phyloP scores from a whole-genome alignment of 257 asterid species.

The Mitragyna speciosa region DNA sequence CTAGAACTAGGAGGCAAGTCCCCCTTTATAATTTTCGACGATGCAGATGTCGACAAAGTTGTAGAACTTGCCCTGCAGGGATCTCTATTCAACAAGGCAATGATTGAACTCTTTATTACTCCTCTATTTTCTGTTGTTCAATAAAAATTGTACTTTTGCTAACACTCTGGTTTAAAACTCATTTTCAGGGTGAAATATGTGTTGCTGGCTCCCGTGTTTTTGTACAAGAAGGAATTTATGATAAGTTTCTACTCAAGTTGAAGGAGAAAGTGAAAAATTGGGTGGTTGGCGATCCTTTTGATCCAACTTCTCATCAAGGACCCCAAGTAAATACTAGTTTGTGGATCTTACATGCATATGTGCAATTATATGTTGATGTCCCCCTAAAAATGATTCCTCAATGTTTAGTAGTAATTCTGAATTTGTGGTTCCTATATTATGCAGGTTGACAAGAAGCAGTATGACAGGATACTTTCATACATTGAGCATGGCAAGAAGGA shows the following conservation, averaged over 20 bases:
- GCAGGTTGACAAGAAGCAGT: conserved; percentile 43
- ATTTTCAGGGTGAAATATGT: conserved; percentile 43
- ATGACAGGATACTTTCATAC: conserved; percentile 36
- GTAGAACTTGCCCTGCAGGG: conserved; percentile 34
- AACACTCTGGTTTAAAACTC: not conserved
- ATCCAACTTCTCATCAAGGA: conserved; percentile 39
- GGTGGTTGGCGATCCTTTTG: conserved; percentile 54
- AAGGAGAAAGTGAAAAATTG: conserved; percentile 27
- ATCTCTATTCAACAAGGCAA: conserved; percentile 37
- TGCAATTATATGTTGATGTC: not conserved
- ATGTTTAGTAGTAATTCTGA: not conserved
- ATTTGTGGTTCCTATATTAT: not conserved
- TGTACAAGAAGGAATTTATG: conserved; percentile 47
- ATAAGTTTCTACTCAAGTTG: conserved; percentile 31
- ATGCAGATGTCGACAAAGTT: conserved; percentile 42
- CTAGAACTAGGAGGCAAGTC: conserved; percentile 50
- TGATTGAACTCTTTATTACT: not conserved
- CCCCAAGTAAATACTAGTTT: conserved; percentile 35
- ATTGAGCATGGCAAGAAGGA: conserved; percentile 43
- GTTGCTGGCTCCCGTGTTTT: conserved; percentile 48
- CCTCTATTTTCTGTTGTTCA: not conserved
- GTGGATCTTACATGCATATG: not conserved
- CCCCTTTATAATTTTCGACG: conserved; percentile 38
- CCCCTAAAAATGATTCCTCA: not conserved
- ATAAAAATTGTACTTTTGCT: no score